Evolutionary conservation across 495 filamentous ascomycete species (phyloP), one percentile per base, ranked within the genome.

Genomic region (Penicillium lividum): DNA sequence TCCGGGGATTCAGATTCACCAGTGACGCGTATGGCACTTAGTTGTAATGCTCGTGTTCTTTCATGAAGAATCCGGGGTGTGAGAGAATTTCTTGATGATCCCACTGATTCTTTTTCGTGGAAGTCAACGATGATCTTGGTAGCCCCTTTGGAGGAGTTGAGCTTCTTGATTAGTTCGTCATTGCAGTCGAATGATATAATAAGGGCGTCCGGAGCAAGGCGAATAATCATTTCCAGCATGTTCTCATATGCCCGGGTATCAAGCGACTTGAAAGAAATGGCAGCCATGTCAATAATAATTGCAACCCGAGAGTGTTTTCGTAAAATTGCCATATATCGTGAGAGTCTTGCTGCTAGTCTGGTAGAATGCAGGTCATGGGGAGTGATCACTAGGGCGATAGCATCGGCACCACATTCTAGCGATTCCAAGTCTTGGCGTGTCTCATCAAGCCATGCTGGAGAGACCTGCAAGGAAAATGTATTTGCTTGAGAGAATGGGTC

Each of bases 351-450:
- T 8, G 25, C 10, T 8, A 51, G 18, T 15, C n/a, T 9, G 10
- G 30, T 9, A 7, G 54, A 48, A 15, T 25, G 7, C 16, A 49
- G 5, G 5, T 59, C 56, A 3, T 59, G 15, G 5, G 51, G 30
- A 55, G 83, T 80, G 36, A 87, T 74, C 18, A 84, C 74, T 1
- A 89, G 62, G 59, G 85, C 82, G 16, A 90, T 76, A 8, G 79
- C 84, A 72, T 90, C 87, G 3, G 75, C 82, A 4, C 81, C 79
- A 40, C 80, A 73, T 66, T 88, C 85, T 0, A 88, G 67, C n/a
- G 78, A 74, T 27, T 83, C 79, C 57, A 86, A 66, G 48, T 87
- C 84, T 25, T 75, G 58, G 22, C 73, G 58, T 54, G 69, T 64
- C 33, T 74, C 64, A 25, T 84, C 61, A 9, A 89, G 56, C 43